Percentiles rank a stretch among this genome's conserved stretches.
These are phyloP conservation scores for Neurospora sp. DNA, from an alignment of 2,329 filamentous ascomycete species.

Conservation along the genomic window DNA sequence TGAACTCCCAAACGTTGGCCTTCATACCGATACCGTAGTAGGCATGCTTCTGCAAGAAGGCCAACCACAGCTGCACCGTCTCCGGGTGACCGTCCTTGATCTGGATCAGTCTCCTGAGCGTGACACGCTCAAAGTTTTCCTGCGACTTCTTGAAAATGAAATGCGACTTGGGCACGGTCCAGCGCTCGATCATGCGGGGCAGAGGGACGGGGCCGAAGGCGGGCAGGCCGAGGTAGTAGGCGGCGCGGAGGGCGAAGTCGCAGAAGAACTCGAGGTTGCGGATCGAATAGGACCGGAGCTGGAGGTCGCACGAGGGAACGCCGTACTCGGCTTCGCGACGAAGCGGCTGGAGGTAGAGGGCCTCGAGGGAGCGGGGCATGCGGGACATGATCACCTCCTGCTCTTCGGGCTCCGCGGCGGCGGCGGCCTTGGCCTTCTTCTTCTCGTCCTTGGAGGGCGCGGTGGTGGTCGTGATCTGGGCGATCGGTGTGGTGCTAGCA, in stretches of 20 bases:
- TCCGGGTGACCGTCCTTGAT: constrained; percentile 88
- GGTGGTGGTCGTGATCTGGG: background rate
- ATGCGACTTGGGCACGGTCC: constrained; percentile 81
- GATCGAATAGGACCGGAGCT: constrained; percentile 82
- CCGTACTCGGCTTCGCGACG: constrained; percentile 65
- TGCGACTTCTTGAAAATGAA: constrained; percentile 97
- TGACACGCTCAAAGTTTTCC: constrained; percentile 95
- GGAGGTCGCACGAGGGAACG: constrained; percentile 79
- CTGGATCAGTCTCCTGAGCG: constrained; percentile 75
- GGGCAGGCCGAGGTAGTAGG: constrained; percentile 84
- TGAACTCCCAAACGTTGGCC: constrained; percentile 90
- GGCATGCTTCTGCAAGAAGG: constrained; percentile 82
- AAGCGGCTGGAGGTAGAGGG: constrained; percentile 76
- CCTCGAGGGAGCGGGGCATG: constrained; percentile 71
- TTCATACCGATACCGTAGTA: constrained; percentile 99
- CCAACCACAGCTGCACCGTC: constrained; percentile 83
- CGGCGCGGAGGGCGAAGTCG: constrained; percentile 88
- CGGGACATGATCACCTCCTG: constrained; percentile 29
- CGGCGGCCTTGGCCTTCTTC: background rate
- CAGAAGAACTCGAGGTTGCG: constrained; percentile 89
- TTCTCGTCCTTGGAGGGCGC: background rate
- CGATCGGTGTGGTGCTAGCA: background rate
- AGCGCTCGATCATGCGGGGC: constrained; percentile 78
- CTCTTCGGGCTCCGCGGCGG: background rate
- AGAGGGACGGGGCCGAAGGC: constrained; percentile 79